These are phyloP conservation scores for Panicum miliaceum DNA, from an alignment of 176 grass and related monocot genomes.

Conservation along the genomic window DNA sequence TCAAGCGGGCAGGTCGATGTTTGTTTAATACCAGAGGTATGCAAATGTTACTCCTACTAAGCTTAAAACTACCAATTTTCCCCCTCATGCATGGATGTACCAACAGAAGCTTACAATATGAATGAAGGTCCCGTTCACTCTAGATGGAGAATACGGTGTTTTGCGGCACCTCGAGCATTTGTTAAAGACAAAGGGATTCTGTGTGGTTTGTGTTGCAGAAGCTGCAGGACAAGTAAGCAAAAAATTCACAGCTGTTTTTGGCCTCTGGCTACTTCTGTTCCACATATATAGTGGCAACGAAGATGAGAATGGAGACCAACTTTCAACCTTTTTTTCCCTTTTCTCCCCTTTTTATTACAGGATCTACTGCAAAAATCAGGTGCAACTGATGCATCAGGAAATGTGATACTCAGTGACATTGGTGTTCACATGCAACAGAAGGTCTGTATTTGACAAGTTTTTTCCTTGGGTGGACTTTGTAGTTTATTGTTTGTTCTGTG, in stretches of 20 bases:
- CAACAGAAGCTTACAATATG: constrained; percentile 38
- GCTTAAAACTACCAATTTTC: neutral
- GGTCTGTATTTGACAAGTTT: constrained; percentile 39
- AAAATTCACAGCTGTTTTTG: neutral
- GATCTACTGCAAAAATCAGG: constrained; percentile 86
- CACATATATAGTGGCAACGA: neutral
- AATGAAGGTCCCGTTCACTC: constrained; percentile 71
- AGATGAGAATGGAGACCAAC: neutral
- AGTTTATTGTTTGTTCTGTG: neutral
- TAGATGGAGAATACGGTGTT: constrained; percentile 86
- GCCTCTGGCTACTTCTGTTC: neutral
- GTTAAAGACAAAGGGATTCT: constrained; percentile 78
- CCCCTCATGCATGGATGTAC: constrained; percentile 4
- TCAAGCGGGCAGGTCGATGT: constrained; percentile 95
- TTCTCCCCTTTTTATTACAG: constrained; percentile 44
- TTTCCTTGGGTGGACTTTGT: neutral
- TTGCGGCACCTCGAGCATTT: constrained; percentile 77
- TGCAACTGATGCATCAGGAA: constrained; percentile 93
- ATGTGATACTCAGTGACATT: constrained; percentile 82
- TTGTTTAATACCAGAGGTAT: constrained; percentile 91
- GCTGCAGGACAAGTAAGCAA: constrained; percentile 89
- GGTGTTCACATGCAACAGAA: constrained; percentile 95
- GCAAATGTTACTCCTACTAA: constrained; percentile 35
- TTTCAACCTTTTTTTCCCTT: neutral
- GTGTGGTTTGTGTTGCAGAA: constrained; percentile 93